These are phyloP conservation scores for Pseudocercospora eumusae DNA, from an alignment of 2,329 filamentous ascomycete species.

Conservation along the genomic window DNA sequence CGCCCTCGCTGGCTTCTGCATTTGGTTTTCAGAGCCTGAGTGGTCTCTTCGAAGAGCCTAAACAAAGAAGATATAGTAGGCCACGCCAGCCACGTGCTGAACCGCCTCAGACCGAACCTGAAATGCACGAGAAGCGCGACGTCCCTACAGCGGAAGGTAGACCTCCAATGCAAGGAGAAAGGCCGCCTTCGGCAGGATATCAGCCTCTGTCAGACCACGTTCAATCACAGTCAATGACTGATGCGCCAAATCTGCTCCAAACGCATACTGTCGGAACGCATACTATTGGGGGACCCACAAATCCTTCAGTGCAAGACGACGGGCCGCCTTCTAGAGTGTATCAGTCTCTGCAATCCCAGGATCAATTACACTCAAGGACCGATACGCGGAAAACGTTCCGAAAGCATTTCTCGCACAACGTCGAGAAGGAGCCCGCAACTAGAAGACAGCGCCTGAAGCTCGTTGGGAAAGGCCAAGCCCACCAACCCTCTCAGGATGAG, in stretches of 20 bases:
- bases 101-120: neutral
- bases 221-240: neutral
- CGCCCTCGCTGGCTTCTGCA: conserved; percentile 22
- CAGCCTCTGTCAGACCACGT: neutral
- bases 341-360: neutral
- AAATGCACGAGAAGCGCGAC: neutral
- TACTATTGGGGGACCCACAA: neutral
- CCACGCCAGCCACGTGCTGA: conserved; percentile 17
- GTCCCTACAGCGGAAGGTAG: neutral
- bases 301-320: neutral
- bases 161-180: neutral
- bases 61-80: conserved; percentile 32
- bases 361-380: neutral
- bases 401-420: no score
- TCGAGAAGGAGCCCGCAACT: neutral
- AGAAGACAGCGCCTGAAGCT: neutral
- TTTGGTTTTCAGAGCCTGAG: conserved; percentile 38
- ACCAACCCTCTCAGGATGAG: neutral
- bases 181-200: neutral
- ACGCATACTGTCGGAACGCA: neutral
- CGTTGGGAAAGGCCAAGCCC: neutral
- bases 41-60: conserved; percentile 31
- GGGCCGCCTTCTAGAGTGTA: neutral
- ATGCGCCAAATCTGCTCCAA: neutral
- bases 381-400: neutral